A percentile compares a stretch with the other conserved stretches of the same genome.
Conservation (phyloP, 805 yeast genomes). For the Saccharomycopsis fermentans region DNA sequence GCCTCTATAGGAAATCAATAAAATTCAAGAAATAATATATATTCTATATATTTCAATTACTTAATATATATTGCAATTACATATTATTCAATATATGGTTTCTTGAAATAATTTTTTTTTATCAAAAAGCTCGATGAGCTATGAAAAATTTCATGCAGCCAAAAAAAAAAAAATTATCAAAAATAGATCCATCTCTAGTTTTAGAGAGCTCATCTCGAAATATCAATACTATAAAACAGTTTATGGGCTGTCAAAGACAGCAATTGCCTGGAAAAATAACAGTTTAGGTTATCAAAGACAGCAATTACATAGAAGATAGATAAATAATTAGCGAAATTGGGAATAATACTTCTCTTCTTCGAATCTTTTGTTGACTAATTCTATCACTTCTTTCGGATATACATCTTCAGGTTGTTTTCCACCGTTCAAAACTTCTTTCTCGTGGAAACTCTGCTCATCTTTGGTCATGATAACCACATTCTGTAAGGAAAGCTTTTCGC, state of each 20-base stretch:
- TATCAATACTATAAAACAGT: no score
- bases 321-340: slow-evolving; percentile 37
- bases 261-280: no score
- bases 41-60: no score
- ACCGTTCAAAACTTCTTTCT: slow-evolving; percentile 59
- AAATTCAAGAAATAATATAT: no score
- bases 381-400: slow-evolving; percentile 49
- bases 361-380: slow-evolving; percentile 51
- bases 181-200: background rate
- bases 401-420: slow-evolving; percentile 54
- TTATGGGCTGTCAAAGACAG: no score
- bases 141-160: background rate
- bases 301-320: no score
- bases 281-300: no score
- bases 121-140: background rate
- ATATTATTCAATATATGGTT: background rate
- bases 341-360: slow-evolving; percentile 68
- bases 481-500: slow-evolving; percentile 51
- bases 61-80: no score
- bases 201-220: background rate
- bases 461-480: slow-evolving; percentile 83
- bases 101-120: background rate
- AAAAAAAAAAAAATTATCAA: no score
- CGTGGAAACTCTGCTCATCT: slow-evolving; percentile 78
- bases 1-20: no score